These are phyloP conservation scores for Pseudocercospora musae DNA, from an alignment of 2,329 filamentous ascomycete genomes.

Conservation along the genomic window DNA sequence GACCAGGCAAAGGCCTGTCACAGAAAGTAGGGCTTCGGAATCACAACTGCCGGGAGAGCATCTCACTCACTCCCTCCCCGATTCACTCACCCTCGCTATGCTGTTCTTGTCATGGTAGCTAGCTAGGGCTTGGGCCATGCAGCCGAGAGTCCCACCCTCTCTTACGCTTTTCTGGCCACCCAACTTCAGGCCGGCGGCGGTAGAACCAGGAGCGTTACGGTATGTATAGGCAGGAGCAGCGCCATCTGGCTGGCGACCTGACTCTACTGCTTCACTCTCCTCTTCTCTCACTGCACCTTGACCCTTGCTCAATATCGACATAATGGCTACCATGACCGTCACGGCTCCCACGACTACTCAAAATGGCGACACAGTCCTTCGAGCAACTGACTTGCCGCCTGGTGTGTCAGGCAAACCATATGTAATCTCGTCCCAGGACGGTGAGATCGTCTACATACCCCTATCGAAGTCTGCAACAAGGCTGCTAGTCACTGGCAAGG, in stretches of 20 bases:
- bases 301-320: background rate
- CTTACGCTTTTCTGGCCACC: background rate
- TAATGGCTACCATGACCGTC: constrained; percentile 2
- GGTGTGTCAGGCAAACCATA: constrained; percentile 25
- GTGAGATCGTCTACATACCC: constrained; percentile 52
- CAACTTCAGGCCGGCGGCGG: background rate
- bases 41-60: background rate
- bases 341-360: background rate
- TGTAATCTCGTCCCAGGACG: constrained; percentile 38
- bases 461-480: constrained; percentile 52
- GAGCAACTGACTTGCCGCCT: constrained; percentile 16
- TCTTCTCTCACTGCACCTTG: background rate
- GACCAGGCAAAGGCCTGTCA: background rate
- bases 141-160: constrained; percentile 1
- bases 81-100: background rate
- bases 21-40: constrained; percentile 10
- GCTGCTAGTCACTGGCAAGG: constrained; percentile 51
- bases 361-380: background rate
- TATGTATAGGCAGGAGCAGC: background rate
- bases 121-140: constrained; percentile 13
- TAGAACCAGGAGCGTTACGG: background rate
- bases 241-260: background rate
- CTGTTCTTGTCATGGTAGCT: background rate
- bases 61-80: background rate
- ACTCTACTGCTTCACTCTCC: background rate